Percentiles rank a stretch among this genome's conserved stretches.
These are phyloP conservation scores for Calamus simplicifolius DNA, from an alignment of 176 grass and related monocot genomes.

Conservation along the genomic window DNA sequence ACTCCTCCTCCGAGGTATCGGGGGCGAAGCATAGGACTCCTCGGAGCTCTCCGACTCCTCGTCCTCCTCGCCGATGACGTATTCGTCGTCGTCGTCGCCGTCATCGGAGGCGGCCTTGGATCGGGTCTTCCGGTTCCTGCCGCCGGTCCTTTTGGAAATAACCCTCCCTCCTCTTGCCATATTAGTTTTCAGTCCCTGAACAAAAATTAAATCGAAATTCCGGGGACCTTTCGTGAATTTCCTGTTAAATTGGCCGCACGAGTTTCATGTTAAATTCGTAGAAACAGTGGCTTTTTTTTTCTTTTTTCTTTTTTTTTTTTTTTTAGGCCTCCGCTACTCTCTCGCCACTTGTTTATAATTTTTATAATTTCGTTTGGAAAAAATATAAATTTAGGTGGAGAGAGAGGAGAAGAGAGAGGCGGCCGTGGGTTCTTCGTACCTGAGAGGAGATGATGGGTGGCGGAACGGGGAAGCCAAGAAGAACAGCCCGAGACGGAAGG, in stretches of 20 bases:
- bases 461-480: too few relatives aligned
- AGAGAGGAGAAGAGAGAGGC: slow-evolving; percentile 1
- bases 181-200: slow-evolving; percentile 18
- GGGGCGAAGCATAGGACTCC: not conserved
- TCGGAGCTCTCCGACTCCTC: too few relatives aligned
- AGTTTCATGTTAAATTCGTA: too few relatives aligned
- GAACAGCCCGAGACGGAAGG: too few relatives aligned
- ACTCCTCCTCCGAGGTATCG: not conserved
- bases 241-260: not conserved
- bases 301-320: too few relatives aligned
- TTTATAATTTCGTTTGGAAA: not conserved
- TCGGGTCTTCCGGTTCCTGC: slow-evolving; percentile 10
- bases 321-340: too few relatives aligned
- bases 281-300: not conserved
- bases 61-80: slow-evolving; percentile 1
- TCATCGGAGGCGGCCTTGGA: slow-evolving; percentile 24
- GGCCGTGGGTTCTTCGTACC: slow-evolving; percentile 9
- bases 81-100: slow-evolving; percentile 36
- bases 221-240: not conserved
- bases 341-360: not conserved
- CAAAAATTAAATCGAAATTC: slow-evolving; percentile 24
- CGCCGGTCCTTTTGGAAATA: slow-evolving; percentile 14
- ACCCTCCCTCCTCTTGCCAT: slow-evolving; percentile 50
- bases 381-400: not conserved
- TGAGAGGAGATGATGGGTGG: too few relatives aligned